A percentile compares a stretch with the other conserved stretches of the same genome.
These are phyloP conservation scores for Mycotypha africana DNA, from an alignment of 371 early-diverging fungal species.

Conservation along the genomic window DNA sequence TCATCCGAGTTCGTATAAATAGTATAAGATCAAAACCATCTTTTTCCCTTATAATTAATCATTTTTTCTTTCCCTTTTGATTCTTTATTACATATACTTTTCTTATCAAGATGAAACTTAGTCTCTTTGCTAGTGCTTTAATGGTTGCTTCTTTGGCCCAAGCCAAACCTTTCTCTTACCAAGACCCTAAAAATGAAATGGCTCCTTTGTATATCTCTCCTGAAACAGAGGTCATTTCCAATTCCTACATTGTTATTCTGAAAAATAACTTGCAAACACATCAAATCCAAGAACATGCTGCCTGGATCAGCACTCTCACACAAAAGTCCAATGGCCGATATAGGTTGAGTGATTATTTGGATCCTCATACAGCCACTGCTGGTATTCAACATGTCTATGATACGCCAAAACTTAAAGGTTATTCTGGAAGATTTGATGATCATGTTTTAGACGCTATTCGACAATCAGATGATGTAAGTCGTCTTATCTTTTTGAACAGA, in stretches of 20 bases:
- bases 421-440: slow-evolving; percentile 72
- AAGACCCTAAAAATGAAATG: slow-evolving; percentile 10
- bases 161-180: slow-evolving; percentile 15
- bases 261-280: slow-evolving; percentile 50
- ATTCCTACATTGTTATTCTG: slow-evolving; percentile 84
- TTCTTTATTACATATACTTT: too few species aligned
- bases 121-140: slow-evolving; percentile 19
- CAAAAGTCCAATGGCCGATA: background rate
- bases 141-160: slow-evolving; percentile 11
- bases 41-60: too few species aligned
- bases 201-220: slow-evolving; percentile 64
- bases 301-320: slow-evolving; percentile 22
- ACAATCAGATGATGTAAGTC: slow-evolving; percentile 41
- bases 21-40: too few species aligned
- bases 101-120: slow-evolving; percentile 23
- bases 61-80: too few species aligned
- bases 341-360: slow-evolving; percentile 11
- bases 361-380: slow-evolving; percentile 18
- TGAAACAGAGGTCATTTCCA: slow-evolving; percentile 61
- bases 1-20: too few species aligned
- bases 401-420: slow-evolving; percentile 68
- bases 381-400: slow-evolving; percentile 76
- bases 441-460: slow-evolving; percentile 67
- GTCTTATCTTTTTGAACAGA: too few species aligned
- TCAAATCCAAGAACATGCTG: slow-evolving; percentile 23